Conservation (phyloP, 2,329 filamentous ascomycete genomes). For the Claviceps sp. region DNA sequence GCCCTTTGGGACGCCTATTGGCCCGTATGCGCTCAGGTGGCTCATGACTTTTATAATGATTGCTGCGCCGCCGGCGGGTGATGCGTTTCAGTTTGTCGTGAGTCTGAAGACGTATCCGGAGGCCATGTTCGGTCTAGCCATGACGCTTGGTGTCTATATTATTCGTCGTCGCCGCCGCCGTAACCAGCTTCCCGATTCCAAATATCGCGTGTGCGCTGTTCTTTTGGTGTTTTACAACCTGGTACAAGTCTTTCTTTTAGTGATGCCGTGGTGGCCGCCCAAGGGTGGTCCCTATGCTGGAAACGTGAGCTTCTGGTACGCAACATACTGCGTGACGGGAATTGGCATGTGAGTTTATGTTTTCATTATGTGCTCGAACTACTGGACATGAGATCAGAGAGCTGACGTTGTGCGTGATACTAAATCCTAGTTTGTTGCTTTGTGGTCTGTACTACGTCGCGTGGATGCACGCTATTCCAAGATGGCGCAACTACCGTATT, state of each 20-base stretch:
- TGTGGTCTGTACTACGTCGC: slow-evolving; percentile 45
- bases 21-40: slow-evolving; percentile 46
- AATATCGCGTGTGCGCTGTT: slow-evolving; percentile 46
- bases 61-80: slow-evolving; percentile 44
- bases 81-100: slow-evolving; percentile 53
- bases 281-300: slow-evolving; percentile 43
- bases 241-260: slow-evolving; percentile 46
- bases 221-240: slow-evolving; percentile 46
- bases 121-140: slow-evolving; percentile 41
- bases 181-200: slow-evolving; percentile 14
- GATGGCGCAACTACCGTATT: slow-evolving; percentile 37
- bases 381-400: too few species aligned
- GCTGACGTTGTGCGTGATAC: background rate
- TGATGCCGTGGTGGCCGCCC: slow-evolving; percentile 63
- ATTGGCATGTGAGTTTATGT: slow-evolving; percentile 43
- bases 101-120: slow-evolving; percentile 45
- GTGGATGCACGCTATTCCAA: slow-evolving; percentile 45
- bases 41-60: slow-evolving; percentile 45
- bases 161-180: slow-evolving; percentile 37
- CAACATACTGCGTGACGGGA: slow-evolving; percentile 52
- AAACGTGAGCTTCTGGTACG: slow-evolving; percentile 63
- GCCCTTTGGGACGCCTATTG: slow-evolving; percentile 50
- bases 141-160: slow-evolving; percentile 44
- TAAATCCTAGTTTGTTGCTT: slow-evolving; percentile 26
- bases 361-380: background rate